A percentile compares a stretch with the other conserved stretches of the same genome.
Conservation (phyloP, 345 rosid genomes). For the Geranium brycei region DNA sequence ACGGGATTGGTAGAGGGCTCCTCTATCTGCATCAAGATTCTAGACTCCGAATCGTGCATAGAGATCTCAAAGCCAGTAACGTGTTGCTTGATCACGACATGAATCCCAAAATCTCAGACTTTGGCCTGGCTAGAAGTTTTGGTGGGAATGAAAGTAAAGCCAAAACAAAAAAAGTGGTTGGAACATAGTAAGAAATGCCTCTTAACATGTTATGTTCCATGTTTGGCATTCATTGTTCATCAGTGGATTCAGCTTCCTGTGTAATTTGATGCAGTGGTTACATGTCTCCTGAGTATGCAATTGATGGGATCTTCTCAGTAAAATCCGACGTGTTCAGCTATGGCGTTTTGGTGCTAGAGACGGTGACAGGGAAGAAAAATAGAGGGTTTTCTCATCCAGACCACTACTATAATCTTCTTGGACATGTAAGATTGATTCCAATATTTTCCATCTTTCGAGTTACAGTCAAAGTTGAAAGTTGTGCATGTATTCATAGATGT, state of each 20-base stretch:
- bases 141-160: constrained; percentile 18
- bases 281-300: constrained; percentile 26
- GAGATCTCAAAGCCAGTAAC: constrained; percentile 26
- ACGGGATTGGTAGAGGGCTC: constrained; percentile 27
- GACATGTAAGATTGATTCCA: constrained; percentile 13
- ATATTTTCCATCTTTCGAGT: too few relatives aligned
- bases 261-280: constrained; percentile 12
- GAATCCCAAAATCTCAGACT: constrained; percentile 33
- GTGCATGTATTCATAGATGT: background rate
- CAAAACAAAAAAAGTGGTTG: background rate
- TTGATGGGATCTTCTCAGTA: constrained; percentile 20
- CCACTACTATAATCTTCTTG: constrained; percentile 5
- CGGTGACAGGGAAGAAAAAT: constrained; percentile 14
- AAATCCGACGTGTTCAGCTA: constrained; percentile 24
- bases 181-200: background rate
- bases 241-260: background rate
- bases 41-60: constrained; percentile 22
- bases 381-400: constrained; percentile 2
- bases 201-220: background rate
- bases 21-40: constrained; percentile 39
- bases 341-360: constrained; percentile 22
- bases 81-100: constrained; percentile 21
- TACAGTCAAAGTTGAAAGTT: too few relatives aligned
- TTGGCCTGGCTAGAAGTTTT: constrained; percentile 26
- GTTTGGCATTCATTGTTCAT: background rate